Evolutionary conservation across 1,284 basidiomycete genomes (phyloP).

Genomic region (Gomphus bonarii): DNA sequence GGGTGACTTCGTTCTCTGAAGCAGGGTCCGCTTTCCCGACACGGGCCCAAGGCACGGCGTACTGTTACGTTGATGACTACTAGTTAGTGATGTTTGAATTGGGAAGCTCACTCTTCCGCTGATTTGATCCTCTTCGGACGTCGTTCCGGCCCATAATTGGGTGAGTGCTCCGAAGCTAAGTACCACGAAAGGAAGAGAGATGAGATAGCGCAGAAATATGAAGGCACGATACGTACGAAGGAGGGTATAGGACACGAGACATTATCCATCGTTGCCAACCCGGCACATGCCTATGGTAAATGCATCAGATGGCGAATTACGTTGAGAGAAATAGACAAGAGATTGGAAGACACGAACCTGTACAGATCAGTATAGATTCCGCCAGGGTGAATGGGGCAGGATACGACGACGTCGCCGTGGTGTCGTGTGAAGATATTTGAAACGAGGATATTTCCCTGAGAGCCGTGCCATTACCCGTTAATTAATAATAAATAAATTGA

Average conservation of each 20-base stretch:
- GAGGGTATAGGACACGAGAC: not conserved
- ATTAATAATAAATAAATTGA: not conserved
- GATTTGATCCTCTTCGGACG: not conserved
- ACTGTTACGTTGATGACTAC: not conserved
- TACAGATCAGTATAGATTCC: conserved; percentile 5
- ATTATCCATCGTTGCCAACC: not conserved
- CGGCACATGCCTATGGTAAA: not conserved
- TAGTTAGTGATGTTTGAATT: not conserved
- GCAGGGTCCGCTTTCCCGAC: conserved; percentile 1
- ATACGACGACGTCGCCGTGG: conserved; percentile 1
- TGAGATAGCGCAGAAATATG: not conserved
- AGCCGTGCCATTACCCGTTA: not conserved
- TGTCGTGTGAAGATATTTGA: conserved; percentile 2
- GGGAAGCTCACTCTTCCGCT: conserved; percentile 2
- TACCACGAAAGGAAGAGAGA: not conserved
- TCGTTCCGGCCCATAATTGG: conserved; percentile 5
- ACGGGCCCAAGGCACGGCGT: conserved; percentile 9
- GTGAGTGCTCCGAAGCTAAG: not conserved
- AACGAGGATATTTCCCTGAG: conserved; percentile 2
- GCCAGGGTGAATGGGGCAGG: conserved; percentile 6
- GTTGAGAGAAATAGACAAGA: not conserved
- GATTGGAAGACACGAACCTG: not conserved
- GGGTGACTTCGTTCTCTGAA: not conserved
- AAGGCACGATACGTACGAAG: not conserved
- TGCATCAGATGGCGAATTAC: no score